Evolutionary conservation across 1,284 basidiomycete species (phyloP).

Genomic region (Rhizoctonia solani): DNA sequence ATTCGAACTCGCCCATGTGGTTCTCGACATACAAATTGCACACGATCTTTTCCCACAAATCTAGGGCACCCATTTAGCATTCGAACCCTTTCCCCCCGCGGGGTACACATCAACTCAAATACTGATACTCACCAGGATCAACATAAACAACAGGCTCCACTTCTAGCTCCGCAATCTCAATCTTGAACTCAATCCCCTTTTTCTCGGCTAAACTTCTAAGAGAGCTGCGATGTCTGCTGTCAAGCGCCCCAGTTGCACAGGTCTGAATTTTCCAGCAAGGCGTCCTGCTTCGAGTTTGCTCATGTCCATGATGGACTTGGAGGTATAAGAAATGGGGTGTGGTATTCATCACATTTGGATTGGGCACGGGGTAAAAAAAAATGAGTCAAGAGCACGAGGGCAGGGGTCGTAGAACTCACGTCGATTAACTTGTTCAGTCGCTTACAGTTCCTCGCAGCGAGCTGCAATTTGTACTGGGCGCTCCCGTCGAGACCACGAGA

Average conservation of each 20-base stretch:
- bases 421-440: conserved; percentile 44
- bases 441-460: conserved; percentile 42
- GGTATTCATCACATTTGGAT: too few relatives aligned
- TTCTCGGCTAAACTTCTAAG: conserved; percentile 44
- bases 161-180: conserved; percentile 37
- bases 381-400: too few relatives aligned
- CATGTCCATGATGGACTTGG: neutral
- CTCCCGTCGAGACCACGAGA: conserved; percentile 33
- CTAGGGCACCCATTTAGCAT: conserved; percentile 26
- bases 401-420: conserved; percentile 26
- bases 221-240: conserved; percentile 44
- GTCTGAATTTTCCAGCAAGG: conserved; percentile 41
- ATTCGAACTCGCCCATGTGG: neutral
- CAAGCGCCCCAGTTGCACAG: conserved; percentile 42
- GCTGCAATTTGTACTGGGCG: conserved; percentile 40
- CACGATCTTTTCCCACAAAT: conserved; percentile 45
- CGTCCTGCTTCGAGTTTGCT: conserved; percentile 1
- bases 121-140: conserved; percentile 37
- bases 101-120: too few relatives aligned
- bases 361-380: too few relatives aligned
- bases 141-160: conserved; percentile 40
- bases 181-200: conserved; percentile 37
- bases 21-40: conserved; percentile 1
- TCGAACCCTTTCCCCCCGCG: too few relatives aligned
- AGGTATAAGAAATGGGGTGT: neutral